Evolutionary conservation across 306 rosid genomes (phyloP).

Genomic region (Castanea crenata): DNA sequence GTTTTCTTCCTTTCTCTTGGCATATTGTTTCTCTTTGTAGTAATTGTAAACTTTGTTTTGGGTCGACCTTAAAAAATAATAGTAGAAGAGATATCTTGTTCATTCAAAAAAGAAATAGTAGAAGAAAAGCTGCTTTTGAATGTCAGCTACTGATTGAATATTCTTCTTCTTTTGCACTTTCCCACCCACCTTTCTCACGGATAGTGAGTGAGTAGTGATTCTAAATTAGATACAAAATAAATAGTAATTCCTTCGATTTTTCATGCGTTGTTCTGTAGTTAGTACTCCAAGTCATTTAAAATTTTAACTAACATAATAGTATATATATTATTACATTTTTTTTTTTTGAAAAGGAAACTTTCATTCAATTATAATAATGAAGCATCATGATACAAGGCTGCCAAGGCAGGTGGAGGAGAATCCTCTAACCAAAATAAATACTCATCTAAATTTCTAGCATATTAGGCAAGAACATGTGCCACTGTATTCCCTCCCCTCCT

Average conservation of each 20-base stretch:
- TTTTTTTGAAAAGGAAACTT: too few species aligned
- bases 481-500: too few species aligned
- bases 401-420: too few species aligned
- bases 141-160: constrained; percentile 33
- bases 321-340: too few species aligned
- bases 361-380: too few species aligned
- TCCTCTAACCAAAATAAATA: too few species aligned
- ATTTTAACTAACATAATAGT: too few species aligned
- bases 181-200: neutral
- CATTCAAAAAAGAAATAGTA: neutral
- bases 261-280: neutral
- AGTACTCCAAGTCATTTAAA: too few species aligned
- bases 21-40: neutral
- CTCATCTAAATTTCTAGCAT: too few species aligned
- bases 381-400: too few species aligned
- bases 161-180: constrained; percentile 4
- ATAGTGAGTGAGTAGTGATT: constrained; percentile 1
- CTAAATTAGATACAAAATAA: neutral
- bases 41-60: neutral
- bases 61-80: constrained; percentile 8
- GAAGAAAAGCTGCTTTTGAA: constrained; percentile 30
- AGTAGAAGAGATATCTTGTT: neutral
- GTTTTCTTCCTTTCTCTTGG: neutral
- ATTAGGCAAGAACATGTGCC: too few species aligned
- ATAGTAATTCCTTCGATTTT: neutral